Base-by-base conservation (phyloP, 768 basidiomycete genomes). In the Epithele typhae region DNA sequence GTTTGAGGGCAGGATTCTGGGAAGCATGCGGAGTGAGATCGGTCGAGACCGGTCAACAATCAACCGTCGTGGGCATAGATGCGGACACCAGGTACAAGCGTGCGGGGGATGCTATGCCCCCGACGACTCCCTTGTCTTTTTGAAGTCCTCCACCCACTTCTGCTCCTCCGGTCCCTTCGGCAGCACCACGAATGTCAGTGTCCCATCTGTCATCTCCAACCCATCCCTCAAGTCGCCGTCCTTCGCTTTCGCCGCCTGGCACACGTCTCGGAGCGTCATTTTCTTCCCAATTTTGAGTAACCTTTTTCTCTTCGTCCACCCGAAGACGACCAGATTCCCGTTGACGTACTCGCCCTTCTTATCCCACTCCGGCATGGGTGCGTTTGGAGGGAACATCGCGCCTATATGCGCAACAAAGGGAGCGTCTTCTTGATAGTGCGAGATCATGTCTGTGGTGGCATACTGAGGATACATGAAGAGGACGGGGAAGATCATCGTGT, bases 391-490 rank as follows among this genome's bases (percentile, higher is more conserved):
- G 68, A 96, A 94, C 83, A 99, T 94, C 14, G 72, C 68, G 17
- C 73, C 69, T 3, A 97, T 72, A 54, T 92, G 88, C 33, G 81
- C 81, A 7, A 74, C 71, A 64, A 98, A 92, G 2, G 90, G 77
- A 2, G 89, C 84, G 53, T 85, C 79, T 64, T 97, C 94, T 53
- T 81, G 74, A 66, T 95, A 97, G 40, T 84, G 76, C 12, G 86
- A 74, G 53, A 97, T 87, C 48, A 94, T 75, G 65, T 99, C 96
- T 23, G 94, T 91, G 5, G 81, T 91, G 10, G 84, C 79, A 53
- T 92, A 75, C 62, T 92, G 84, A 5, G 96, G 96, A 65, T 97
- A 96, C 50, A 97, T 75, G 67, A 98, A 87, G 72, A 96, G 90
- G 34, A 87, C 84, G 2, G 96, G 95, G 61, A 96, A 63, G 51